Percentiles rank a stretch among this genome's conserved stretches.
Evolutionary conservation across 371 early-diverging fungal genomes (phyloP).

Genomic region (Blakeslea trispora): DNA sequence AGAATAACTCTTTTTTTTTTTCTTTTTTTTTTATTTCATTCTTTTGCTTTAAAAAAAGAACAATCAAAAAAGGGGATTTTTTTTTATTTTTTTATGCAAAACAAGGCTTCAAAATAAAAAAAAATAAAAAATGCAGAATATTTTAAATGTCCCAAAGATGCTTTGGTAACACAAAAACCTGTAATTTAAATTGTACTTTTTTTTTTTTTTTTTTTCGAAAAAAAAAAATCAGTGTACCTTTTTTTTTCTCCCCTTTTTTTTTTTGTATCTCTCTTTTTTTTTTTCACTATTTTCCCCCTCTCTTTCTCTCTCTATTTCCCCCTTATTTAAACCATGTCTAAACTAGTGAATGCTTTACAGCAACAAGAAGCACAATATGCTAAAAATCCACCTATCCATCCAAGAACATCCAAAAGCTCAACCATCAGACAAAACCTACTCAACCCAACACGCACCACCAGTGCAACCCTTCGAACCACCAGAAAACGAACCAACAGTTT

Average conservation of each 20-base stretch:
- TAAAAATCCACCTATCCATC: constrained; percentile 23
- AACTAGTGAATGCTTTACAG: constrained; percentile 37
- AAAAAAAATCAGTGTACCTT: constrained; percentile 9
- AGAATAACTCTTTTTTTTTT: too few relatives aligned
- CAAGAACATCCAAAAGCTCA: constrained; percentile 44
- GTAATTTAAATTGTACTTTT: too few relatives aligned
- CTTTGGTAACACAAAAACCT: too few relatives aligned
- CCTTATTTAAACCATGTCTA: constrained; percentile 36
- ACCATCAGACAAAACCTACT: constrained; percentile 37
- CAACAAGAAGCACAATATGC: constrained; percentile 33
- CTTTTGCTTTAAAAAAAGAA: too few relatives aligned
- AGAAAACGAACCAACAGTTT: constrained; percentile 30
- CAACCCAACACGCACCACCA: constrained; percentile 42
- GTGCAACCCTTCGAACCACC: constrained; percentile 36
- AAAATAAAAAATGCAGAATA: too few relatives aligned
- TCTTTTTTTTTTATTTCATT: too few relatives aligned
- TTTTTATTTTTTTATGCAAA: too few relatives aligned
- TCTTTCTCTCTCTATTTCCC: too few relatives aligned
- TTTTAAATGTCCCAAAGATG: too few relatives aligned
- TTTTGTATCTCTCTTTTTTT: constrained; percentile 11
- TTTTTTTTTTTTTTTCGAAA: background rate
- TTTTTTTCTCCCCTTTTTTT: constrained; percentile 1
- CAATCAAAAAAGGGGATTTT: too few relatives aligned
- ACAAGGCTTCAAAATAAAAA: too few relatives aligned
- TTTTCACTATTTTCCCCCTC: too few relatives aligned